A percentile compares a stretch with the other conserved stretches of the same genome.
These are phyloP conservation scores for Heritiera littoralis DNA, from an alignment of 345 rosid species.

Conservation along the genomic window DNA sequence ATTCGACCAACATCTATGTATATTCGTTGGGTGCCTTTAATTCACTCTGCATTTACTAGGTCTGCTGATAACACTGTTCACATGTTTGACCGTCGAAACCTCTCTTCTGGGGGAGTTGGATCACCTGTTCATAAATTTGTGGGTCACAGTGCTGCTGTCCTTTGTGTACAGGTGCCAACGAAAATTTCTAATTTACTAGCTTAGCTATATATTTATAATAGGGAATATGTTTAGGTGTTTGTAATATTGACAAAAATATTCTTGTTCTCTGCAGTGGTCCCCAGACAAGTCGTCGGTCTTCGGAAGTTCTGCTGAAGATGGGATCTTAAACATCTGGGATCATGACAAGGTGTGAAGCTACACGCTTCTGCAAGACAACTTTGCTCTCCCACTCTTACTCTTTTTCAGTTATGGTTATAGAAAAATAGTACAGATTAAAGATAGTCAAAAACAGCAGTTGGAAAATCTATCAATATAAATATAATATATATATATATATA, in stretches of 20 bases:
- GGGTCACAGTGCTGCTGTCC: slow-evolving; percentile 90
- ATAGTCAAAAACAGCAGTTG: background rate
- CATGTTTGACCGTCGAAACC: slow-evolving; percentile 88
- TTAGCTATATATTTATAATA: background rate
- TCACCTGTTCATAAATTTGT: slow-evolving; percentile 77
- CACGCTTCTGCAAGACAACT: background rate
- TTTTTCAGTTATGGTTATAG: background rate
- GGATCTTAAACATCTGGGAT: slow-evolving; percentile 92
- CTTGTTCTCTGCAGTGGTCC: slow-evolving; percentile 63
- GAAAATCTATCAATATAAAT: background rate
- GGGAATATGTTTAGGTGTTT: background rate
- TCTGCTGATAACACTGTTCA: slow-evolving; percentile 94
- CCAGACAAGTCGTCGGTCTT: slow-evolving; percentile 88
- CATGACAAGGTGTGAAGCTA: slow-evolving; percentile 64
- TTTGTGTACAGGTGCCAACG: slow-evolving; percentile 76
- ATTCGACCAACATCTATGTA: slow-evolving; percentile 4
- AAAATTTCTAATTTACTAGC: background rate
- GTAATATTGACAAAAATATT: slow-evolving; percentile 11
- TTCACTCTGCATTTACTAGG: slow-evolving; percentile 40
- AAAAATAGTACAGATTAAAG: background rate
- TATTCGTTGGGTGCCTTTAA: background rate
- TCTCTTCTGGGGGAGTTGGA: slow-evolving; percentile 74
- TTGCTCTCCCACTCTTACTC: background rate
- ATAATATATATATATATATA: background rate
- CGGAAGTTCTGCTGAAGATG: slow-evolving; percentile 97